phyloP scores from a whole-genome alignment of 768 basidiomycete species.

The Mycena vulgaris region DNA sequence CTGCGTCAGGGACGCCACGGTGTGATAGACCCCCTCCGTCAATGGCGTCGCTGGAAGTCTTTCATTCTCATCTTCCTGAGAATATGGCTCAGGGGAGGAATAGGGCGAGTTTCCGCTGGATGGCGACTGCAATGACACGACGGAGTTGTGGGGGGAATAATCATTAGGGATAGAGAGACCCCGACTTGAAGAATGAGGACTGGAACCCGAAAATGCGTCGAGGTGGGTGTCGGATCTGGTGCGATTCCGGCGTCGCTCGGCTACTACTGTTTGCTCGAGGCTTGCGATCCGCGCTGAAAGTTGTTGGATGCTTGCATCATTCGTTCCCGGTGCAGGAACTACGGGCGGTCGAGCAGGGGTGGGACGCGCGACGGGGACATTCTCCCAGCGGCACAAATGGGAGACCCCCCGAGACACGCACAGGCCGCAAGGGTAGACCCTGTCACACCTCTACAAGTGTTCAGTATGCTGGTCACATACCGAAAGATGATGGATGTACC shows the following conservation, averaged over 20 bases:
- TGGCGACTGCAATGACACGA: conserved; percentile 38
- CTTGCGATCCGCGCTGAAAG: conserved; percentile 47
- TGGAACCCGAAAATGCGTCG: conserved; percentile 40
- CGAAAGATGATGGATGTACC: conserved; percentile 49
- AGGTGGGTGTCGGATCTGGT: conserved; percentile 20
- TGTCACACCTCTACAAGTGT: conserved; percentile 64
- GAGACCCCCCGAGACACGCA: conserved; percentile 57
- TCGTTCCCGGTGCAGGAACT: conserved; percentile 35
- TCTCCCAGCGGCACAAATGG: conserved; percentile 64
- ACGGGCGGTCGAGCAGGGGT: conserved; percentile 56
- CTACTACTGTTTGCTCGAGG: conserved; percentile 47
- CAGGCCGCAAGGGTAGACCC: conserved; percentile 59
- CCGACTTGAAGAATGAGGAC: conserved; percentile 38
- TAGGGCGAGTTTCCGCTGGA: conserved; percentile 35
- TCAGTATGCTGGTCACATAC: conserved; percentile 13
- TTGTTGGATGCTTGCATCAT: conserved; percentile 36
- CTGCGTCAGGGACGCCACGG: conserved; percentile 59
- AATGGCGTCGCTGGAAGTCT: conserved; percentile 41
- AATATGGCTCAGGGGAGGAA: conserved; percentile 39
- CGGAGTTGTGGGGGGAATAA: conserved; percentile 36
- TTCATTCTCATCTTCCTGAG: conserved; percentile 37
- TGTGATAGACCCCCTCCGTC: conserved; percentile 55
- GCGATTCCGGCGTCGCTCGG: conserved; percentile 30
- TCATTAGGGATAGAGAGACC: conserved; percentile 34
- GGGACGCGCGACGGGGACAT: conserved; percentile 60